These are phyloP conservation scores for Alternaria postmessia DNA, from an alignment of 2,329 filamentous ascomycete species.

Conservation along the genomic window DNA sequence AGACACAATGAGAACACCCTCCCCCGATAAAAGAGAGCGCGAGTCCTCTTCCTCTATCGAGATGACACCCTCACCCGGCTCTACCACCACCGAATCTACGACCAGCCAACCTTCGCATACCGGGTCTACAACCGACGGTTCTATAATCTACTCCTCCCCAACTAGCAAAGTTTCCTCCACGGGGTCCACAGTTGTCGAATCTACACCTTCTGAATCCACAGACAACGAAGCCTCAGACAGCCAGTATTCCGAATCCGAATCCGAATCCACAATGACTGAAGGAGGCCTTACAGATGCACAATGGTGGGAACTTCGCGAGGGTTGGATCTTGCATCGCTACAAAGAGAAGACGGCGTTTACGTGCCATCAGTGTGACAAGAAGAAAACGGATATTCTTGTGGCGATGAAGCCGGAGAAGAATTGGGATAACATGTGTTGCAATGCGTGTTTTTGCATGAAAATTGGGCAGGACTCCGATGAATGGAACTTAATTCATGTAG, in stretches of 20 bases:
- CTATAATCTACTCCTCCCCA: background rate
- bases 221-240: background rate
- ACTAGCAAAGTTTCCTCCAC: too few species aligned
- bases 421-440: background rate
- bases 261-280: background rate
- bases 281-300: background rate
- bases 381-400: background rate
- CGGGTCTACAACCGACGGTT: background rate
- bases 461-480: background rate
- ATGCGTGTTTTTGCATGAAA: background rate
- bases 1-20: background rate
- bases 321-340: background rate
- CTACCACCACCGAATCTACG: background rate
- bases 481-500: background rate
- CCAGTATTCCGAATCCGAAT: background rate
- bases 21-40: background rate
- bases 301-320: background rate
- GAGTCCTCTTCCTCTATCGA: background rate
- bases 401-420: background rate
- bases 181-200: background rate
- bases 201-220: background rate
- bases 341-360: background rate
- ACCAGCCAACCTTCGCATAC: background rate
- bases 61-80: background rate
- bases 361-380: background rate